Base-by-base conservation (phyloP, 345 rosid genomes). In the Firmiana major region DNA sequence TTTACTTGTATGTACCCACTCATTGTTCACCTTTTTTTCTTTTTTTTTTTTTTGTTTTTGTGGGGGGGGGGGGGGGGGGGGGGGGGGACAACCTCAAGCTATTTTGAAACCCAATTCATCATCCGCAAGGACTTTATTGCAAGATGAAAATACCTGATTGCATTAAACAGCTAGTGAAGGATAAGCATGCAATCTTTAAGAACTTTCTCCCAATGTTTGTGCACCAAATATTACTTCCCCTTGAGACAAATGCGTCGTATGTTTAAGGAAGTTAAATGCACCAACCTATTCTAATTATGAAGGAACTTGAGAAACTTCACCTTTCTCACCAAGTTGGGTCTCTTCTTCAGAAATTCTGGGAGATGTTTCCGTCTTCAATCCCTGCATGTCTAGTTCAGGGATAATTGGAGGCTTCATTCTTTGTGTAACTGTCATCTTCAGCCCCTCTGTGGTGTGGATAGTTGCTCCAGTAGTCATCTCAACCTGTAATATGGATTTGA, bases 391-490 rank as follows among this genome's bases (percentile, higher is more conserved):
- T 53, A 89, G 63, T 0, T 79, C 81, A 16, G 92, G 89, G 51
- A 81, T n/a, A 62, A 86, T 77, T 0, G 89, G 89, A 78, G 93
- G 89, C 57, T 77, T 80, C 10, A 83, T 83, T 79, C 98, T 87
- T 78, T 68, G 78, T 11, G 92, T 89, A 24, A 91, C 90, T 0
- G 89, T 89, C 94, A 94, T 79, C 51, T 81, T 89, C 83, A 92
- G 77, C 69, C 98, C 98, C 83, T 89, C 84, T 0, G 97, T 91
- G 3, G 97, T 94, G 87, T 94, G 98, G 84, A 92, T 94, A 31
- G 98, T 92, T 74, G 98, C 98, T 80, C 98, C 97, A 28, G 97
- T 94, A 9, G 95, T 94, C 97, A 92, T 91, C 75, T 83, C 80
- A 68, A 94, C 97, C 97, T 94, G 89, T 81, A 83, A 83, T 28